Percentiles rank a stretch among this genome's conserved stretches.
phyloP scores from a whole-genome alignment of 257 asterid genomes.

The Salvia miltiorrhiza region DNA sequence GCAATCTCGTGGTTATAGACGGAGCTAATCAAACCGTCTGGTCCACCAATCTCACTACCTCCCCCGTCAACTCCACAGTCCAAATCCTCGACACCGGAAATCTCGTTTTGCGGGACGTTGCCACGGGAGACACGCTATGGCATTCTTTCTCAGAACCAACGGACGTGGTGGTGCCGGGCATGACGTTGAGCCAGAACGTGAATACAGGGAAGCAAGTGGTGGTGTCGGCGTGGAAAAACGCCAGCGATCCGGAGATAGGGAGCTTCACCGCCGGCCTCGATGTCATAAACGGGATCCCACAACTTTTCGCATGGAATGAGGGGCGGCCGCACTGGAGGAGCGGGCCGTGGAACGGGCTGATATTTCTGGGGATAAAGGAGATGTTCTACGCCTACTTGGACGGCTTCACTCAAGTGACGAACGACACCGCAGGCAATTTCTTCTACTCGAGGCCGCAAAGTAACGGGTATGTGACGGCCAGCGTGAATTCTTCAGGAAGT shows the following conservation, averaged over 20 bases:
- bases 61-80: background rate
- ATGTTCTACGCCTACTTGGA: conserved; percentile 25
- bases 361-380: conserved; percentile 27
- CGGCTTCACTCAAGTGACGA: conserved; percentile 13
- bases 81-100: conserved; percentile 15
- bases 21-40: background rate
- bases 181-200: conserved; percentile 26
- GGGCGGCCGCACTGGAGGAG: conserved; percentile 33
- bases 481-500: conserved; percentile 13
- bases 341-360: conserved; percentile 44
- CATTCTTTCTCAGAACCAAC: conserved; percentile 2
- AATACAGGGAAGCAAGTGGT: conserved; percentile 19
- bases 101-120: background rate
- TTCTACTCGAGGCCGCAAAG: conserved; percentile 14
- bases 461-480: background rate
- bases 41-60: conserved; percentile 1
- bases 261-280: conserved; percentile 27
- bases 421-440: background rate
- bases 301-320: conserved; percentile 17
- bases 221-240: conserved; percentile 32
- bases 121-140: background rate
- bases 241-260: conserved; percentile 33
- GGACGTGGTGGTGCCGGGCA: conserved; percentile 12
- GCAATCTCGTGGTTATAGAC: background rate
- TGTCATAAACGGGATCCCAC: conserved; percentile 11